These are phyloP conservation scores for Coix lacrymajobi DNA, from an alignment of 176 grass and related monocot genomes.

Conservation along the genomic window DNA sequence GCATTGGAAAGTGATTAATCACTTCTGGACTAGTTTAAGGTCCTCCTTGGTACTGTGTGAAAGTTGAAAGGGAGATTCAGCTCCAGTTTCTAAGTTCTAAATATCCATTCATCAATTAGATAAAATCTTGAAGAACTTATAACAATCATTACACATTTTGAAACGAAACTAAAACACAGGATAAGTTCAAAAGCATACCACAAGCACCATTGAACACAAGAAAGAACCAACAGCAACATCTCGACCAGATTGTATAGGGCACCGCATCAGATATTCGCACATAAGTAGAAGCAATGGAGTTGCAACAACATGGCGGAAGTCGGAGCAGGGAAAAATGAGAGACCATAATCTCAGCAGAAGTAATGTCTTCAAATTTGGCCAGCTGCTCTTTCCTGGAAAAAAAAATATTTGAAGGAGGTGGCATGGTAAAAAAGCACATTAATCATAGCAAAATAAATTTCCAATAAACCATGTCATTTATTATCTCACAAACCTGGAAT, in stretches of 20 bases:
- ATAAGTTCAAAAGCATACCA: slow-evolving; percentile 41
- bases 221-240: slow-evolving; percentile 90
- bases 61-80: background rate
- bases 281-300: slow-evolving; percentile 83
- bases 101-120: slow-evolving; percentile 13
- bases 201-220: slow-evolving; percentile 85
- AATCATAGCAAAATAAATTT: slow-evolving; percentile 25
- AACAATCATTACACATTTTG: background rate
- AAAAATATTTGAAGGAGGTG: slow-evolving; percentile 18
- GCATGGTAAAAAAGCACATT: background rate
- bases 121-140: background rate
- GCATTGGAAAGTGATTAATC: background rate
- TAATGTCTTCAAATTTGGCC: slow-evolving; percentile 86
- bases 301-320: slow-evolving; percentile 82
- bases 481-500: slow-evolving; percentile 54
- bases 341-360: slow-evolving; percentile 92
- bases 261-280: slow-evolving; percentile 92
- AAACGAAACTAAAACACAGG: background rate
- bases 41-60: background rate
- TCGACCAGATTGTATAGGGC: slow-evolving; percentile 68
- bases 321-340: slow-evolving; percentile 83
- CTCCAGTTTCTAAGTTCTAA: background rate
- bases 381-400: slow-evolving; percentile 62
- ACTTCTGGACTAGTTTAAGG: background rate
- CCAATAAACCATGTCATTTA: slow-evolving; percentile 4